phyloP scores from a whole-genome alignment of 306 rosid species.

The Rosa lucieae region DNA sequence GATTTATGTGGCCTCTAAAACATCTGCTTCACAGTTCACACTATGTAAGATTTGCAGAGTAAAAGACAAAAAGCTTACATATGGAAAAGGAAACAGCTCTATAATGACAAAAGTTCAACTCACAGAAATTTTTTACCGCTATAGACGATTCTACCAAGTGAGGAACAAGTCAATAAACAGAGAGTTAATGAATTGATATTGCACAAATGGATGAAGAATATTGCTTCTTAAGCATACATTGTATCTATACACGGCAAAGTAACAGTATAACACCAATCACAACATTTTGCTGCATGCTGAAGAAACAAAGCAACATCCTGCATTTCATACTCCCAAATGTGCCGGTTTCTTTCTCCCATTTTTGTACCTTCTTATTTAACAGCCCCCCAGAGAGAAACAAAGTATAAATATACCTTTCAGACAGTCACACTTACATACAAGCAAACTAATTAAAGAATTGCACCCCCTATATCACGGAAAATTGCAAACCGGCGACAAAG shows the following conservation, averaged over 20 bases:
- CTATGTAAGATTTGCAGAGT: not conserved
- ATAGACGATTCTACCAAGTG: not conserved
- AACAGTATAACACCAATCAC: constrained; percentile 25
- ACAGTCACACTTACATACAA: constrained; percentile 56
- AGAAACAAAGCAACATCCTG: constrained; percentile 45
- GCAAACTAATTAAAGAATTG: constrained; percentile 87
- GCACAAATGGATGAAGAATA: not conserved
- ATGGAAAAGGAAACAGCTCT: not conserved
- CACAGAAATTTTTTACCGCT: not conserved
- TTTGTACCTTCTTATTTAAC: constrained; percentile 56
- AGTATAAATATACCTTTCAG: constrained; percentile 59
- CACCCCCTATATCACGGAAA: constrained; percentile 48
- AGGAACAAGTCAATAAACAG: not conserved
- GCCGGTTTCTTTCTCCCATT: constrained; percentile 27
- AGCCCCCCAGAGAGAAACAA: constrained; percentile 48
- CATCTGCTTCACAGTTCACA: not conserved
- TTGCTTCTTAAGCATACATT: constrained; percentile 26
- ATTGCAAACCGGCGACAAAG: constrained; percentile 26
- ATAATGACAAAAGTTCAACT: not conserved
- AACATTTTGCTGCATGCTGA: constrained; percentile 41
- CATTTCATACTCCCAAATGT: constrained; percentile 38
- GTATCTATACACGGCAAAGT: constrained; percentile 27
- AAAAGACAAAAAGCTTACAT: not conserved
- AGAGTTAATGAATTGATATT: constrained; percentile 3
- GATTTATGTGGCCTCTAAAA: not conserved